Evolutionary conservation across 2,329 filamentous ascomycete genomes (phyloP).

Genomic region (Rutstroemia sp.): DNA sequence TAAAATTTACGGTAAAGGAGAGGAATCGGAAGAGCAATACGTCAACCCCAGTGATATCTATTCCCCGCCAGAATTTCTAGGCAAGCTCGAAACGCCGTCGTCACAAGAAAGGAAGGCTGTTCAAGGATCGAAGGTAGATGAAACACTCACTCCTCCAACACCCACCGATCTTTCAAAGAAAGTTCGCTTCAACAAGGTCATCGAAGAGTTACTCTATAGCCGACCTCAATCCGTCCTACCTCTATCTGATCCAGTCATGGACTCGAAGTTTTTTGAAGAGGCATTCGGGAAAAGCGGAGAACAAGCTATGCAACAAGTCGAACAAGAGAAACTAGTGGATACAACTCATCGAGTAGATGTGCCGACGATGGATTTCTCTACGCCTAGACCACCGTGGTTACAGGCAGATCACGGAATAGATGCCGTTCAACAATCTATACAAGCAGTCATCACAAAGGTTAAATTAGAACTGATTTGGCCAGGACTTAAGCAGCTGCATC

Average conservation of each 20-base stretch:
- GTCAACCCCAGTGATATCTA: constrained; percentile 62
- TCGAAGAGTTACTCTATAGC: constrained; percentile 20
- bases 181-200: constrained; percentile 24
- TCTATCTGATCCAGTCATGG: neutral
- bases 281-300: constrained; percentile 18
- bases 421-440: constrained; percentile 25
- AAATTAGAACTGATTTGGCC: constrained; percentile 34
- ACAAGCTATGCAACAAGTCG: constrained; percentile 16
- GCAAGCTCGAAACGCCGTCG: constrained; percentile 4
- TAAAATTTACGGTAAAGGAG: neutral
- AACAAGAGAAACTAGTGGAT: constrained; percentile 29
- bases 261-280: constrained; percentile 22
- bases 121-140: constrained; percentile 26
- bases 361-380: constrained; percentile 38
- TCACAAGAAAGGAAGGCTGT: constrained; percentile 6
- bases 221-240: constrained; percentile 1
- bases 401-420: constrained; percentile 10
- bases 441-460: constrained; percentile 20
- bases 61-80: constrained; percentile 13
- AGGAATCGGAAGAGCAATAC: constrained; percentile 34
- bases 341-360: constrained; percentile 40
- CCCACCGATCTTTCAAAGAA: constrained; percentile 12
- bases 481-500: constrained; percentile 32
- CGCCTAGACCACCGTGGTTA: constrained; percentile 41
- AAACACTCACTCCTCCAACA: constrained; percentile 22